Evolutionary conservation across 441 rosid genomes (phyloP).

Genomic region (Mallotus repandus): DNA sequence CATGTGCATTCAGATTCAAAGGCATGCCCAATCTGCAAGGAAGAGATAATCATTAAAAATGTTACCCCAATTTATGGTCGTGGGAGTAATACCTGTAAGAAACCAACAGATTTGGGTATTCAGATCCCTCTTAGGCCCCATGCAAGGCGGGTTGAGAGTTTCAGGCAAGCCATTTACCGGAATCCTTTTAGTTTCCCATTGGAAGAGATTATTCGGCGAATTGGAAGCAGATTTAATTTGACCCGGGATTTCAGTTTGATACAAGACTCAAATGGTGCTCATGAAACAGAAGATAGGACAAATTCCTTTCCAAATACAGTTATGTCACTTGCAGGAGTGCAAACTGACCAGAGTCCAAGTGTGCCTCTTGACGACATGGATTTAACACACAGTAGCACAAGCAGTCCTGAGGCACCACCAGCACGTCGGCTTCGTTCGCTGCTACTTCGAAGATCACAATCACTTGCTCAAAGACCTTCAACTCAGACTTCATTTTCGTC

Average conservation of each 20-base stretch:
- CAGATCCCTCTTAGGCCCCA: conserved; percentile 80
- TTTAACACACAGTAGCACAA: conserved; percentile 40
- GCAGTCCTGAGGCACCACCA: conserved; percentile 45
- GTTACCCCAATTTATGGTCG: conserved; percentile 90
- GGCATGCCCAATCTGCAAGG: conserved; percentile 90
- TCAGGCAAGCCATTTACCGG: conserved; percentile 77
- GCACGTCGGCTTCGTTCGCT: conserved; percentile 47
- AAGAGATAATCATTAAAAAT: conserved; percentile 67
- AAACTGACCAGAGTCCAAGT: conserved; percentile 55
- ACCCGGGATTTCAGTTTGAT: conserved; percentile 47
- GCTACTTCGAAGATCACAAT: conserved; percentile 49
- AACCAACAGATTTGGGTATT: conserved; percentile 52
- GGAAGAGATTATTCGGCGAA: conserved; percentile 84
- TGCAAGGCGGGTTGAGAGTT: conserved; percentile 73
- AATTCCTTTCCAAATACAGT: conserved; percentile 47
- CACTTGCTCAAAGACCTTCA: conserved; percentile 51
- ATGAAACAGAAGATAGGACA: conserved; percentile 52
- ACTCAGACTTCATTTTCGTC: conserved; percentile 38
- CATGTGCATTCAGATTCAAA: conserved; percentile 67
- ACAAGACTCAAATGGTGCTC: conserved; percentile 50
- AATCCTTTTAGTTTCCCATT: conserved; percentile 56
- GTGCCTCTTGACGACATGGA: conserved; percentile 48
- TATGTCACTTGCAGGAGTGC: conserved; percentile 57
- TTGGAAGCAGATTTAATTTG: conserved; percentile 70
- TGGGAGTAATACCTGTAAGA: conserved; percentile 47